phyloP scores from a whole-genome alignment of 2,329 filamentous ascomycete species.

The Knoxdaviesia capensis region DNA sequence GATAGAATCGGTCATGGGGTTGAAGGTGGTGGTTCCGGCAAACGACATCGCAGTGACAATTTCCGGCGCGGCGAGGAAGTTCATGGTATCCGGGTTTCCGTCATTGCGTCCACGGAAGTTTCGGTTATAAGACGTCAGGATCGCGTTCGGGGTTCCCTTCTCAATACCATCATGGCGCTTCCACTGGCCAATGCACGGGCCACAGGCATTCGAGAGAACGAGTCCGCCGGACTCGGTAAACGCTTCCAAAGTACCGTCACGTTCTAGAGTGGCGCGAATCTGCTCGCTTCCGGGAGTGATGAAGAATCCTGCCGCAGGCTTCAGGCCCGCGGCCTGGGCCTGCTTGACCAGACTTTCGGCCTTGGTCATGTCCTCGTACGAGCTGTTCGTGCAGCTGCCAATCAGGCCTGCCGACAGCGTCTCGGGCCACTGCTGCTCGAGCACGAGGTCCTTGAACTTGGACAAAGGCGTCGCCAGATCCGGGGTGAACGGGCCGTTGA shows the following conservation, averaged over 20 bases:
- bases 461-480: conserved; percentile 87
- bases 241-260: conserved; percentile 69
- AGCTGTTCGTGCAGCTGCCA: conserved; percentile 96
- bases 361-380: conserved; percentile 96
- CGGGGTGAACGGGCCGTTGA: conserved; percentile 93
- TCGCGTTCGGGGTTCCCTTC: conserved; percentile 82
- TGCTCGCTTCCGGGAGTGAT: conserved; percentile 94
- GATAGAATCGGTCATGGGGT: conserved; percentile 77
- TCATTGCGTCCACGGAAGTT: conserved; percentile 97
- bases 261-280: conserved; percentile 81
- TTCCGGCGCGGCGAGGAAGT: conserved; percentile 93
- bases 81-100: conserved; percentile 92
- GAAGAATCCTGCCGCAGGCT: conserved; percentile 81
- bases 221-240: conserved; percentile 75
- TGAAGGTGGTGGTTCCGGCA: conserved; percentile 82
- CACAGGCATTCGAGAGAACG: conserved; percentile 87
- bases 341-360: conserved; percentile 87
- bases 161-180: conserved; percentile 66
- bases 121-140: conserved; percentile 93
- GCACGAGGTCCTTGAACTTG: conserved; percentile 67
- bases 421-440: conserved; percentile 74
- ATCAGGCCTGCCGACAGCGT: conserved; percentile 86
- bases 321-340: conserved; percentile 70
- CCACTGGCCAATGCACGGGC: conserved; percentile 90
- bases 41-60: conserved; percentile 94